Conservation (phyloP, 2,329 filamentous ascomycete genomes). For the Magnaporthiopsis poae region DNA sequence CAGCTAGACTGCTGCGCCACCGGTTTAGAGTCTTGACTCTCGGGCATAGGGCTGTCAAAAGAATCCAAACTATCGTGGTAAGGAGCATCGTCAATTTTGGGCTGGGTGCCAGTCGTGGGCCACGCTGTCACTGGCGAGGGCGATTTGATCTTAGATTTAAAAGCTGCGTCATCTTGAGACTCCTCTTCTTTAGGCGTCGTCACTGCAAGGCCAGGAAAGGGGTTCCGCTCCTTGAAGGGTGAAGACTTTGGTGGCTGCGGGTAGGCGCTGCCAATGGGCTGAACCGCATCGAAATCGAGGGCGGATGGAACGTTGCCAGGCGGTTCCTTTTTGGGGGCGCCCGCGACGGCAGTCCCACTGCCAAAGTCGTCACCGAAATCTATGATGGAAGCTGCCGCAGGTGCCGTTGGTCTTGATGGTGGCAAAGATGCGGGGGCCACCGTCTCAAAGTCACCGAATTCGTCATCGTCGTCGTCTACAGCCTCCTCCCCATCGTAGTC, state of each 20-base stretch:
- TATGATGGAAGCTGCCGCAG: conserved; percentile 7
- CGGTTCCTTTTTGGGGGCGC: conserved; percentile 13
- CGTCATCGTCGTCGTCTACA: conserved; percentile 17
- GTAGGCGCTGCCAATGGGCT: conserved; percentile 22
- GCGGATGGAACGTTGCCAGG: conserved; percentile 23
- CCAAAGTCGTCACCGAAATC: conserved; percentile 12
- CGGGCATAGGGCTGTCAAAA: conserved; percentile 37
- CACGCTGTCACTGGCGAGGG: conserved; percentile 36
- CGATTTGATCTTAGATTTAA: conserved; percentile 20
- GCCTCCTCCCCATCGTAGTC: conserved; percentile 32
- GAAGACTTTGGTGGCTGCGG: conserved; percentile 41
- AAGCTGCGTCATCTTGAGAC: conserved; percentile 19
- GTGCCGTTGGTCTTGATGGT: conserved; percentile 5
- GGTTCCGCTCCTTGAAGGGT: conserved; percentile 43
- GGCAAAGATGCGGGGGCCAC: conserved; percentile 10
- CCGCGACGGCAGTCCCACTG: neutral
- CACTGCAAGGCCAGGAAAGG: conserved; percentile 39
- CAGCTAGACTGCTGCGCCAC: conserved; percentile 25
- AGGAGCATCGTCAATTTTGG: conserved; percentile 11
- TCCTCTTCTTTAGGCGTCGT: conserved; percentile 30
- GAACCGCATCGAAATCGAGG: conserved; percentile 19
- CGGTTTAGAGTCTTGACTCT: conserved; percentile 8
- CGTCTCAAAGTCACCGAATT: conserved; percentile 21
- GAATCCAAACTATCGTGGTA: conserved; percentile 40
- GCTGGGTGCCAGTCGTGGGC: conserved; percentile 24